Evolutionary conservation across 2,329 filamentous ascomycete genomes (phyloP).

Genomic region (Talaromyces sp.): DNA sequence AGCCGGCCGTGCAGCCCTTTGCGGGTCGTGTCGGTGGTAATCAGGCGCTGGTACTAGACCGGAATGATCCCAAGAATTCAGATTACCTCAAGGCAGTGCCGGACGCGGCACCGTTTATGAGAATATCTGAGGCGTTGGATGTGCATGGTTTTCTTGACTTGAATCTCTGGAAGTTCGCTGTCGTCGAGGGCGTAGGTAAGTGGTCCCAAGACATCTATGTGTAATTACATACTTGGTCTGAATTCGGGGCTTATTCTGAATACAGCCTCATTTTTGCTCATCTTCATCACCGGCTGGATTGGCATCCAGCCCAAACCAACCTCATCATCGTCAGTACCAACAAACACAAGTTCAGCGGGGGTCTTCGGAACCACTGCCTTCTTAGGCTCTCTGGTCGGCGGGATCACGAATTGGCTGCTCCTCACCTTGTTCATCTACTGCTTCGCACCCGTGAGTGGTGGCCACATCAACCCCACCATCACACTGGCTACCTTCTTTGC

Average conservation of each 20-base stretch:
- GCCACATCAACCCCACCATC: constrained; percentile 54
- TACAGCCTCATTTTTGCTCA: constrained; percentile 4
- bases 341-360: constrained; percentile 20
- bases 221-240: neutral
- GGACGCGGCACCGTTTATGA: constrained; percentile 44
- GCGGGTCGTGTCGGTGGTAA: constrained; percentile 38
- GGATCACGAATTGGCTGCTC: constrained; percentile 41
- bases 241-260: neutral
- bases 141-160: constrained; percentile 32
- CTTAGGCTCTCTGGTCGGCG: constrained; percentile 33
- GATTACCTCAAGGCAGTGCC: constrained; percentile 33
- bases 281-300: constrained; percentile 23
- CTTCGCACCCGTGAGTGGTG: constrained; percentile 49
- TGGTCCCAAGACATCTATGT: neutral
- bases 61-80: constrained; percentile 29
- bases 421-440: constrained; percentile 51
- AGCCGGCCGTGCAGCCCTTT: constrained; percentile 40
- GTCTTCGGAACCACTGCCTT: constrained; percentile 29
- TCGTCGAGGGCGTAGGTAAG: constrained; percentile 40
- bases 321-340: constrained; percentile 23
- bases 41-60: constrained; percentile 34
- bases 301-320: neutral
- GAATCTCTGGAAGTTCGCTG: constrained; percentile 41
- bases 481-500: constrained; percentile 53
- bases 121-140: constrained; percentile 34